These are phyloP conservation scores for Verticillium tricorpus DNA, from an alignment of 2,329 filamentous ascomycete species.

Conservation along the genomic window DNA sequence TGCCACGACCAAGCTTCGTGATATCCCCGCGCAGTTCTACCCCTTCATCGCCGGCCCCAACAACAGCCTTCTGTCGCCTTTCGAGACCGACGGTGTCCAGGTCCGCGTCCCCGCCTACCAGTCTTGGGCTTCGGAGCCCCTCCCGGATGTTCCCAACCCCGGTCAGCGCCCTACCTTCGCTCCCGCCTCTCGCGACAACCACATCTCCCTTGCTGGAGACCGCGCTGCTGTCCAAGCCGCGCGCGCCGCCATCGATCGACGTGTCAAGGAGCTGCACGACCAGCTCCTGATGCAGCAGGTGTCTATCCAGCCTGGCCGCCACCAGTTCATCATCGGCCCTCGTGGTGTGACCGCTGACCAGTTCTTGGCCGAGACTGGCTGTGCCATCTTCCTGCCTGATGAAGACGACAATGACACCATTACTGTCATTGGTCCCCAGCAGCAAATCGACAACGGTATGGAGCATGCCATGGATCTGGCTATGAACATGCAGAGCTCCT, in stretches of 20 bases:
- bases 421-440: constrained; percentile 75
- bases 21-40: constrained; percentile 87
- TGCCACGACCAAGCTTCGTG: constrained; percentile 74
- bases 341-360: constrained; percentile 75
- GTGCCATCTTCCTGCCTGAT: constrained; percentile 75
- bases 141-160: constrained; percentile 55
- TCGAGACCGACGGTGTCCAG: constrained; percentile 74
- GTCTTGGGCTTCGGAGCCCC: constrained; percentile 66
- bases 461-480: constrained; percentile 87
- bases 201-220: constrained; percentile 84
- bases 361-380: constrained; percentile 88
- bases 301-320: constrained; percentile 77
- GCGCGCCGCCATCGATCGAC: constrained; percentile 74
- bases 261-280: constrained; percentile 69
- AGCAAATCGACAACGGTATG: constrained; percentile 68
- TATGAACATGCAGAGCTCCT: constrained; percentile 78
- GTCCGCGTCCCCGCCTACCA: constrained; percentile 81
- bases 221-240: constrained; percentile 75
- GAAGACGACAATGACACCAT: constrained; percentile 78
- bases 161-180: constrained; percentile 67
- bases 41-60: constrained; percentile 86
- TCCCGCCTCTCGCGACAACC: constrained; percentile 65
- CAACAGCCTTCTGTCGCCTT: constrained; percentile 60
- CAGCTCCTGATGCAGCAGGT: constrained; percentile 75
- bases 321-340: constrained; percentile 92